These are phyloP conservation scores for Mycena pura DNA, from an alignment of 768 basidiomycete species.

Conservation along the genomic window DNA sequence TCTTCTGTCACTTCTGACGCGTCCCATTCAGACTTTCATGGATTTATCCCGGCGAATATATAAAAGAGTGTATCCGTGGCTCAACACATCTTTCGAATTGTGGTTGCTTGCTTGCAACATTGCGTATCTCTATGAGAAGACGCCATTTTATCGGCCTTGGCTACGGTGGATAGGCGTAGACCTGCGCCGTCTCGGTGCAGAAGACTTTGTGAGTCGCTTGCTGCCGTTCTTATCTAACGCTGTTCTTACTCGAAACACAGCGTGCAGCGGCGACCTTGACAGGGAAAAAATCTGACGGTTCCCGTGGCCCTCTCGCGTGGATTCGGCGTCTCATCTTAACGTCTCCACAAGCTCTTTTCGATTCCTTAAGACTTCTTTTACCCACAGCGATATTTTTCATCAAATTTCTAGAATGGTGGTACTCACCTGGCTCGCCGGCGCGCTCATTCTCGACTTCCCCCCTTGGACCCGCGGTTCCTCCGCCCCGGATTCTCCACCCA, in stretches of 20 bases:
- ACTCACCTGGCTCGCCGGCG: constrained; percentile 90
- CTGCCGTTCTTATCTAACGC: constrained; percentile 3
- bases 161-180: constrained; percentile 84
- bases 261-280: constrained; percentile 44
- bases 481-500: constrained; percentile 76
- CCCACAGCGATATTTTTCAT: constrained; percentile 93
- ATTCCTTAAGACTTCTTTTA: constrained; percentile 79
- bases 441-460: constrained; percentile 69
- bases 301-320: constrained; percentile 42
- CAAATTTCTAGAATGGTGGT: constrained; percentile 99
- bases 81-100: constrained; percentile 78
- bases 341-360: constrained; percentile 71
- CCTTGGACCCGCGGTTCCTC: constrained; percentile 75
- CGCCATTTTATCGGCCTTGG: constrained; percentile 92
- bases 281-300: constrained; percentile 37
- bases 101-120: constrained; percentile 87
- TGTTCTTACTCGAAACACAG: constrained; percentile 37
- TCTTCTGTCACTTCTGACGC: constrained; percentile 5
- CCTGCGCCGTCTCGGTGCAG: constrained; percentile 76
- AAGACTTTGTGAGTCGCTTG: constrained; percentile 70
- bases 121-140: constrained; percentile 88
- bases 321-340: constrained; percentile 54
- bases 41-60: constrained; percentile 66
- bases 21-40: constrained; percentile 50
- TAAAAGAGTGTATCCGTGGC: constrained; percentile 82